Conservation (phyloP, 2,329 filamentous ascomycete species). For the Alternaria triticina region DNA sequence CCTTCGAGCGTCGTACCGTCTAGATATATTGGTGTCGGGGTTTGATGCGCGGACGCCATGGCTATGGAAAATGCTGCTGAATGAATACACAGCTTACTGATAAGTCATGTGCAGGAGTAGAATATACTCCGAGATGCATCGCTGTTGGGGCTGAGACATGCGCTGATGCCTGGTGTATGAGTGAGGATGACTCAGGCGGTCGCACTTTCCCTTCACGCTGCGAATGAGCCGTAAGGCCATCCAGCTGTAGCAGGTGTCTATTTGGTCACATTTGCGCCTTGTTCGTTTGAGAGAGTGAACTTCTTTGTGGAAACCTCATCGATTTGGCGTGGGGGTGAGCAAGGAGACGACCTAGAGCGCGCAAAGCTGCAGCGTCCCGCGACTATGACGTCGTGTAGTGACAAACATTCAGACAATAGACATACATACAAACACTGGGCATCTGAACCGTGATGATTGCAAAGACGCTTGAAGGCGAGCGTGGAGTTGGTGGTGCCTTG, state of each 20-base stretch:
- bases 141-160: neutral
- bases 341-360: neutral
- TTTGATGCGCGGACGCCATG: conserved; percentile 11
- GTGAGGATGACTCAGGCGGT: conserved; percentile 7
- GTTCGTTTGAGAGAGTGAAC: neutral
- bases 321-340: neutral
- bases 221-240: neutral
- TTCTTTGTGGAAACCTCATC: neutral
- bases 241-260: neutral
- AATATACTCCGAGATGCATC: neutral
- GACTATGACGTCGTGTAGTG: neutral
- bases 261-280: neutral
- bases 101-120: neutral
- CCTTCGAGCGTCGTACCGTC: conserved; percentile 67
- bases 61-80: neutral
- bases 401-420: neutral
- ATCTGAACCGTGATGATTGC: neutral
- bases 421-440: neutral
- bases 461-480: neutral
- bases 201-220: neutral
- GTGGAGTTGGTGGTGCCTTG: neutral
- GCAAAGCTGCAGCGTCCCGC: neutral
- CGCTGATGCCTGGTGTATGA: neutral
- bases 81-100: neutral
- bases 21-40: conserved; percentile 40